A percentile compares a stretch with the other conserved stretches of the same genome.
Evolutionary conservation across 2,329 filamentous ascomycete species (phyloP).

Genomic region (Xylaria hypoxylon): DNA sequence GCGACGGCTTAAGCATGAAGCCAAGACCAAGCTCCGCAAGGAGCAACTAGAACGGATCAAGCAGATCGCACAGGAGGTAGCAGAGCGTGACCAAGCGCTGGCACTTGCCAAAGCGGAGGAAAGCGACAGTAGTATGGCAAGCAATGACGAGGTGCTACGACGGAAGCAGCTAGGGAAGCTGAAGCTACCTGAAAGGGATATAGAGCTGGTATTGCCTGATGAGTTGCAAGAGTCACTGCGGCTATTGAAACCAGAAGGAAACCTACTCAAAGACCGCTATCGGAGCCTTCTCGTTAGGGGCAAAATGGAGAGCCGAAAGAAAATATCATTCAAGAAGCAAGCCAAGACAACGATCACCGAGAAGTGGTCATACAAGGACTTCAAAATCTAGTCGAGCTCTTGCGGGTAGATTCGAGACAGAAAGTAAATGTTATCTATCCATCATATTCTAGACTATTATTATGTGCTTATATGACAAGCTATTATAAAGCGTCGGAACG

Average conservation of each 20-base stretch:
- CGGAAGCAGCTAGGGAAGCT: slow-evolving; percentile 79
- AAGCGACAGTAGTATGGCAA: slow-evolving; percentile 60
- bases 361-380: slow-evolving; percentile 99
- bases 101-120: slow-evolving; percentile 59
- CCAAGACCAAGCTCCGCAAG: slow-evolving; percentile 77
- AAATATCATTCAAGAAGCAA: slow-evolving; percentile 84
- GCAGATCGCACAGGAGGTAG: slow-evolving; percentile 73
- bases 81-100: slow-evolving; percentile 65
- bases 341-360: slow-evolving; percentile 84
- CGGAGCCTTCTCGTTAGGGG: slow-evolving; percentile 88
- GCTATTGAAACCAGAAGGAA: slow-evolving; percentile 93
- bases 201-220: slow-evolving; percentile 85
- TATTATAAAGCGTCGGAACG: background rate
- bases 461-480: slow-evolving; percentile 4
- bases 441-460: background rate
- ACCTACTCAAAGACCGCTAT: slow-evolving; percentile 91
- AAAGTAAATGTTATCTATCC: slow-evolving; percentile 7
- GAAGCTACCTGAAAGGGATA: slow-evolving; percentile 79
- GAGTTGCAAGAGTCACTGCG: slow-evolving; percentile 85
- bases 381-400: slow-evolving; percentile 63
- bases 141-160: slow-evolving; percentile 72
- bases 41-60: slow-evolving; percentile 78
- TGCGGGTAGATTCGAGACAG: background rate
- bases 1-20: slow-evolving; percentile 78
- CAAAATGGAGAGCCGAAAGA: slow-evolving; percentile 85